A percentile compares a stretch with the other conserved stretches of the same genome.
Conservation (phyloP, 441 rosid genomes). For the Erysimum cheiri region DNA sequence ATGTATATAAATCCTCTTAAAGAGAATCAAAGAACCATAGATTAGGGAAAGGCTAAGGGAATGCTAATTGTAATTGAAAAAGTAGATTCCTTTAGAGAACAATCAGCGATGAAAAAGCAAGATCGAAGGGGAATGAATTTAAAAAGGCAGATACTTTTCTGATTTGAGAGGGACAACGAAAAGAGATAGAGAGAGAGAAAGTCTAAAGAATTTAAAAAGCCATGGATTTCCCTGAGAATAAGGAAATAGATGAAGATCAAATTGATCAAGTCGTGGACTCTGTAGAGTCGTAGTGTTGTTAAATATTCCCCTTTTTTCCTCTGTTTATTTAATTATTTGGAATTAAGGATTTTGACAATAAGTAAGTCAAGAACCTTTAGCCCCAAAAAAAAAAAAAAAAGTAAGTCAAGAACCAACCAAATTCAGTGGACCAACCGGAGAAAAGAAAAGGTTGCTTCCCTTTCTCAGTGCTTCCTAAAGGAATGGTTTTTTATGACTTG, state of each 20-base stretch:
- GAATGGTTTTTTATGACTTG: slow-evolving; percentile 9
- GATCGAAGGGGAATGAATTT: slow-evolving; percentile 34
- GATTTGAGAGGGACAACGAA: slow-evolving; percentile 31
- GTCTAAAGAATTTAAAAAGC: not conserved
- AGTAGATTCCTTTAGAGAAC: slow-evolving; percentile 22
- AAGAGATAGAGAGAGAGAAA: not conserved
- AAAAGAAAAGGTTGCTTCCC: not conserved
- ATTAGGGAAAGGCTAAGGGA: slow-evolving; percentile 6
- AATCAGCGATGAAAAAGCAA: slow-evolving; percentile 26
- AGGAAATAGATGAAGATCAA: slow-evolving; percentile 33
- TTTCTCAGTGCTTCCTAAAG: slow-evolving; percentile 11
- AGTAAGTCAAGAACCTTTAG: no score
- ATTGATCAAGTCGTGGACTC: slow-evolving; percentile 33
- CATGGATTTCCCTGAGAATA: slow-evolving; percentile 33
- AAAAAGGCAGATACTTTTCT: slow-evolving; percentile 41
- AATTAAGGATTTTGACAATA: not conserved
- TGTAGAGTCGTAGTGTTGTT: slow-evolving; percentile 23
- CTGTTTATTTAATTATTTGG: slow-evolving; percentile 4
- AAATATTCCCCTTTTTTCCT: not conserved
- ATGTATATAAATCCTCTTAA: not conserved
- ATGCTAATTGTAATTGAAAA: slow-evolving; percentile 18
- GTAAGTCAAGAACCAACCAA: slow-evolving; percentile 26
- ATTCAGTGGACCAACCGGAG: slow-evolving; percentile 12
- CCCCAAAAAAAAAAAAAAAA: no score
- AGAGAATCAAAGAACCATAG: slow-evolving; percentile 28